These are phyloP conservation scores for Turritis glabra DNA, from an alignment of 345 rosid species.

Conservation along the genomic window DNA sequence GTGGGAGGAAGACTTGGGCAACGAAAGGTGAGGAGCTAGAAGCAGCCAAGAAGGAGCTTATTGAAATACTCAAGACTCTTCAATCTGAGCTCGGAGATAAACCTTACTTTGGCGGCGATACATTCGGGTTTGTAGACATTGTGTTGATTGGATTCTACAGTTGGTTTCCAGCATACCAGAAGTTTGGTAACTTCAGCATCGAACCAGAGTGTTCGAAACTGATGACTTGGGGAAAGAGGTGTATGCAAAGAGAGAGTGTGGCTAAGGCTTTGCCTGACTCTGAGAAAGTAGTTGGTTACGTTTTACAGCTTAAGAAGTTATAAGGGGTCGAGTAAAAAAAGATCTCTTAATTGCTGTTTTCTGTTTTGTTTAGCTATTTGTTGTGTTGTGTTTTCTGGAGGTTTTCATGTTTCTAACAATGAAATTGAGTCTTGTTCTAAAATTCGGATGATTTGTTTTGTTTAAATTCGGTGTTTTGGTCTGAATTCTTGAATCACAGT, in stretches of 20 bases:
- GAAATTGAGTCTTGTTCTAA: not conserved
- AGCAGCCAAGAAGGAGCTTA: not conserved
- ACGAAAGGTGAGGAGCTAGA: constrained; percentile 26
- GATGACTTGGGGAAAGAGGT: too few species aligned
- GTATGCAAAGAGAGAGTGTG: too few species aligned
- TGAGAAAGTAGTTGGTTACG: too few species aligned
- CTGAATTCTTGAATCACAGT: not conserved
- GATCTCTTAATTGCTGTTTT: too few species aligned
- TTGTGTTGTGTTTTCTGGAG: not conserved
- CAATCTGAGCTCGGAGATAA: constrained; percentile 32
- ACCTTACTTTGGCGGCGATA: constrained; percentile 22
- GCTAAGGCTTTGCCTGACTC: too few species aligned
- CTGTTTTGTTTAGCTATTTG: not conserved
- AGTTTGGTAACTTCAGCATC: too few species aligned
- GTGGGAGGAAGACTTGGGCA: constrained; percentile 30
- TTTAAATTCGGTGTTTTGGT: not conserved
- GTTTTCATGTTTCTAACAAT: not conserved
- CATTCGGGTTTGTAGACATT: constrained; percentile 23
- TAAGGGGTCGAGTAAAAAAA: too few species aligned
- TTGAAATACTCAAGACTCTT: constrained; percentile 26
- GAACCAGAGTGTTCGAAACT: too few species aligned
- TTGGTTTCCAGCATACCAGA: too few species aligned
- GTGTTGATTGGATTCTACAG: constrained; percentile 15
- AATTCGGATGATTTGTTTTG: not conserved
- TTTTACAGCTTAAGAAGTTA: too few species aligned